These are phyloP conservation scores for Nemania bipapillata DNA, from an alignment of 2,329 filamentous ascomycete genomes.

Conservation along the genomic window DNA sequence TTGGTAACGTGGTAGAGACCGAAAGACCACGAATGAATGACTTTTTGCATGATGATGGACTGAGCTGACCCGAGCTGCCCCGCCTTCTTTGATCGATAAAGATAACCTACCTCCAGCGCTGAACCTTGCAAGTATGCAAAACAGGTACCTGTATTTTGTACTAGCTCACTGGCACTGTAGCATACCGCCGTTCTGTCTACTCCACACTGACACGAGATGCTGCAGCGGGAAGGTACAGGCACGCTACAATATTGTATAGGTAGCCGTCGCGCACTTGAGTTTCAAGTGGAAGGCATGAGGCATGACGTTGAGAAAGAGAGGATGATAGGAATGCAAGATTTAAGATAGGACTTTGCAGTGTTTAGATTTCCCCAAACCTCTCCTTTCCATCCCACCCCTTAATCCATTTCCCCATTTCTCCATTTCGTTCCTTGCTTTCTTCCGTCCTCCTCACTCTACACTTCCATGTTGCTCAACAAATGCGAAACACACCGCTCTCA, in stretches of 20 bases:
- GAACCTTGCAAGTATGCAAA: neutral
- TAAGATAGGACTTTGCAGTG: neutral
- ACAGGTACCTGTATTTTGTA: neutral
- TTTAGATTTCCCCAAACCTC: neutral
- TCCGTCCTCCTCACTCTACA: neutral
- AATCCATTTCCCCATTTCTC: neutral
- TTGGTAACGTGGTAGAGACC: neutral
- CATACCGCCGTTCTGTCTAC: neutral
- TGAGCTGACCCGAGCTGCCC: slow-evolving; percentile 16
- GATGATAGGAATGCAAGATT: neutral
- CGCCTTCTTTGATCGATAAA: slow-evolving; percentile 14
- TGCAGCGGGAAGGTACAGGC: neutral
- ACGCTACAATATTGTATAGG: neutral
- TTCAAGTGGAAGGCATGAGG: slow-evolving; percentile 12
- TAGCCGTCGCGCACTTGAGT: slow-evolving; percentile 4
- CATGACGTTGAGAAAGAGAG: slow-evolving; percentile 8
- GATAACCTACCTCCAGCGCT: neutral
- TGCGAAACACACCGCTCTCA: slow-evolving; percentile 38
- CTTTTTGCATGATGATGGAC: slow-evolving; percentile 14
- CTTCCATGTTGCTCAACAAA: slow-evolving; percentile 27
- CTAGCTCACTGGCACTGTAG: neutral
- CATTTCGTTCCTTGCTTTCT: neutral
- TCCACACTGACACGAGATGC: neutral
- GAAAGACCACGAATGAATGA: neutral
- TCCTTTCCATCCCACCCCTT: neutral